Base-by-base conservation (phyloP, 805 yeast genomes). In the Wickerhamomyces bovis region DNA sequence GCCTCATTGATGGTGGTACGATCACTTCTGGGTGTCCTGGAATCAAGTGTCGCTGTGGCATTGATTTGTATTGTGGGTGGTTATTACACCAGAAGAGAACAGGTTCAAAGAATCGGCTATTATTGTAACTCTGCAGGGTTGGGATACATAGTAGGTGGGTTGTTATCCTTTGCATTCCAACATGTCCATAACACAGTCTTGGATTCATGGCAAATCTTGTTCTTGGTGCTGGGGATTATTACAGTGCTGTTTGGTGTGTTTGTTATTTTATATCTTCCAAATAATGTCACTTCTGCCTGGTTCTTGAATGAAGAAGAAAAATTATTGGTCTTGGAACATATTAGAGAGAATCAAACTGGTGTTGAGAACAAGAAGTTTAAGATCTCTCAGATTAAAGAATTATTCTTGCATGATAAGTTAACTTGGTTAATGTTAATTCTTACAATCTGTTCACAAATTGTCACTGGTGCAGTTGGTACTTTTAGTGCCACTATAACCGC, bases 131-230 rank as follows among this genome's bases (percentile, higher is more conserved):
- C 71, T 58, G 76, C 80, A 2, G 83, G 84, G 21, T 60, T 67
- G 6, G 75, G 70, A 20, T 67, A 64, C 39, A 63, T 71, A 6
- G 51, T 69, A 30, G 76, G 77, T 46, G 75, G 75, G 6, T 48
- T 71, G 13, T 57, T 71, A 11, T 67, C 74, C 0, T 77, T 68
- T 61, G 80, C 73, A 0, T 78, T 80, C 57, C 78, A 76, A 54
- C 77, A 73, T 53, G 73, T 78, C 28, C 60, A 63, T 42, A 65
- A 64, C 18, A 62, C 66, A 11, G 33, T 4, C 3, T 66, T 77
- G 42, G 51, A 65, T 16, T 70, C 80, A 10, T 80, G 83, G 83
- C 81, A 77, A 59, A 76, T 78, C 38, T 67, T 78, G 60, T 80
- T 77, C 57, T 55, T 79, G 36, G 70, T 77, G 4, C 70, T 78